Evolutionary conservation across 2,329 filamentous ascomycete species (phyloP).

Genomic region (Cladosporium sp.): DNA sequence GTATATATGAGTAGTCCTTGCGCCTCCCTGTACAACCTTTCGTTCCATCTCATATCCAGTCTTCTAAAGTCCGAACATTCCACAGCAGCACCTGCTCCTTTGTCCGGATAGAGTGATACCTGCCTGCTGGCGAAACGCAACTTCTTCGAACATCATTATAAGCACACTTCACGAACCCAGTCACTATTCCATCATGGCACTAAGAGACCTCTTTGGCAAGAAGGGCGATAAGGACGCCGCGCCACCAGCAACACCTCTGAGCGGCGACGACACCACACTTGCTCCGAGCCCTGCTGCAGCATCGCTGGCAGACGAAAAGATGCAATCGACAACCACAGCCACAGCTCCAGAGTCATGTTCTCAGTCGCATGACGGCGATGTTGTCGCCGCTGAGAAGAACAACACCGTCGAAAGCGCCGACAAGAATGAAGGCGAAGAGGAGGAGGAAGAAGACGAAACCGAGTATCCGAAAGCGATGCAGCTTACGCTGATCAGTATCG

Average conservation of each 20-base stretch:
- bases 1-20: slow-evolving; percentile 6
- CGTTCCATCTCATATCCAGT: background rate
- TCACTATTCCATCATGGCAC: background rate
- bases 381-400: background rate
- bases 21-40: background rate
- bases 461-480: slow-evolving; percentile 39
- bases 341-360: slow-evolving; percentile 6
- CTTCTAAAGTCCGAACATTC: slow-evolving; percentile 5
- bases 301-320: slow-evolving; percentile 17
- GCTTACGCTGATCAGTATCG: slow-evolving; percentile 38
- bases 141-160: background rate
- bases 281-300: slow-evolving; percentile 6
- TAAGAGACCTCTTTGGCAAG: slow-evolving; percentile 15
- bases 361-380: background rate
- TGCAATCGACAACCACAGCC: slow-evolving; percentile 10
- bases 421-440: slow-evolving; percentile 21
- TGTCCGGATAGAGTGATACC: background rate
- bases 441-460: slow-evolving; percentile 29
- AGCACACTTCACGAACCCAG: background rate
- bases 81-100: background rate
- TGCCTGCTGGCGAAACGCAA: background rate
- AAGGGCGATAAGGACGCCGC: slow-evolving; percentile 10
- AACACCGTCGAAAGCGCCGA: background rate
- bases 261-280: slow-evolving; percentile 19
- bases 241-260: slow-evolving; percentile 8